A percentile compares a stretch with the other conserved stretches of the same genome.
phyloP scores from a whole-genome alignment of 768 basidiomycete genomes.

The Suillus fuscotomentosus region DNA sequence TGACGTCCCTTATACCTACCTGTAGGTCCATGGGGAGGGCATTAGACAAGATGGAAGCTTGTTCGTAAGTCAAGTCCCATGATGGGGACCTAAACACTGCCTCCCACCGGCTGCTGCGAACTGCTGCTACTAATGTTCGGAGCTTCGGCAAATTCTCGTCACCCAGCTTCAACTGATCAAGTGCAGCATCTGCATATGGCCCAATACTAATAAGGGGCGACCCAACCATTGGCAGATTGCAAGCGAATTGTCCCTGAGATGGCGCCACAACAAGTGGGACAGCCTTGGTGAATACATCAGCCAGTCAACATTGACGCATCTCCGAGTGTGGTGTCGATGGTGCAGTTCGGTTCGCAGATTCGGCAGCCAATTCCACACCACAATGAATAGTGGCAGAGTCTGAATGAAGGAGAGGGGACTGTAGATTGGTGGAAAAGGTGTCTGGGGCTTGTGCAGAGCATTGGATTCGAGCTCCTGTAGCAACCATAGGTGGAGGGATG shows the following conservation, averaged over 20 bases:
- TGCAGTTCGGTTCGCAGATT: background rate
- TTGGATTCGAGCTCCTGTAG: background rate
- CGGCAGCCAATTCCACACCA: background rate
- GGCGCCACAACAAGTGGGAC: background rate
- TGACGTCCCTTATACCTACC: background rate
- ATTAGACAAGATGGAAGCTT: slow-evolving; percentile 5
- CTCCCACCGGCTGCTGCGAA: slow-evolving; percentile 8
- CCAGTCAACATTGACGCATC: background rate
- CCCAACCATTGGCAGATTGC: background rate
- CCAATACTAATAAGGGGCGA: slow-evolving; percentile 9
- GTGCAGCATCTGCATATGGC: slow-evolving; percentile 6
- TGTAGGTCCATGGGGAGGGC: slow-evolving; percentile 4
- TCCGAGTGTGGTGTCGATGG: background rate
- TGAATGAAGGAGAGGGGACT: background rate
- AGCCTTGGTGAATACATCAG: background rate
- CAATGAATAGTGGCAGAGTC: background rate
- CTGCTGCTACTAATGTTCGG: background rate
- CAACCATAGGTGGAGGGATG: background rate
- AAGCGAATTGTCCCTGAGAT: background rate
- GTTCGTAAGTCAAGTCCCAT: slow-evolving; percentile 1
- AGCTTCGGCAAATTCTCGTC: slow-evolving; percentile 4
- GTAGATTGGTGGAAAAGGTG: background rate
- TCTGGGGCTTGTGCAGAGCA: background rate
- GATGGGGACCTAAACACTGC: background rate
- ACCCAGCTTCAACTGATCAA: slow-evolving; percentile 3